Evolutionary conservation across 768 basidiomycete species (phyloP), one percentile per base, ranked within the genome.

Genomic region (Macrocybe gigantea): DNA sequence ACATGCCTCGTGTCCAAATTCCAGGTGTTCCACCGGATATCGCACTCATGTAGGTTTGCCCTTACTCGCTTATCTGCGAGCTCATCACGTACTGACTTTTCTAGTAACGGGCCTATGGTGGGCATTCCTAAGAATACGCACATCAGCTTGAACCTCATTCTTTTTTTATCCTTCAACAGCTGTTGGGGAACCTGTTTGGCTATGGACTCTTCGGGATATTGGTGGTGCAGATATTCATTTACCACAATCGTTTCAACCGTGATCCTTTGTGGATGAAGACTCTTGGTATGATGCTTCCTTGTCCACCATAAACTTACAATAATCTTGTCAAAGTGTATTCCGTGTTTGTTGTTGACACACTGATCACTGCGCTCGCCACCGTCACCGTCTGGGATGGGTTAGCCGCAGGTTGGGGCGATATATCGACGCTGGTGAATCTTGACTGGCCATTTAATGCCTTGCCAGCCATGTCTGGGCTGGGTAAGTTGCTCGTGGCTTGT

Each of bases 341-440:
- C 10, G 35, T 58, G 7, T 46, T 57, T 34, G 29, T 50, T n/a
- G 40, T 55, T 13, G 56, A 58, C 38, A 45, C 42, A 9, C 12
- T 58, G n/a, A 52, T 58, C 35, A 56, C 57, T 5, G 53, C 53
- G 3, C 48, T 61, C 29, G 52, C 54, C 9, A 56, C 59, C 5
- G 44, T 60, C 33, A 48, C 49, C 10, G 56, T 55, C 29, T 60
- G 58, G 55, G 50, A 37, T 32, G 45, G 49, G 38, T 41, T 62
- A 35, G 53, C 41, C 11, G 38, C 45, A 14, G 45, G 50, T 11
- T 54, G 62, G 63, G 50, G 57, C 10, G 56, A 60, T 44, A 41
- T 57, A 14, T 47, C 39, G 7, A 38, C 50, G 0, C 49, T 61
- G n/a, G 10, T 37, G 5, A 15, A 9, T 10, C 30, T 52, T 29